Evolutionary conservation across 2,329 filamentous ascomycete genomes (phyloP), one percentile per base, ranked within the genome.

Genomic region (Periconia sp.): DNA sequence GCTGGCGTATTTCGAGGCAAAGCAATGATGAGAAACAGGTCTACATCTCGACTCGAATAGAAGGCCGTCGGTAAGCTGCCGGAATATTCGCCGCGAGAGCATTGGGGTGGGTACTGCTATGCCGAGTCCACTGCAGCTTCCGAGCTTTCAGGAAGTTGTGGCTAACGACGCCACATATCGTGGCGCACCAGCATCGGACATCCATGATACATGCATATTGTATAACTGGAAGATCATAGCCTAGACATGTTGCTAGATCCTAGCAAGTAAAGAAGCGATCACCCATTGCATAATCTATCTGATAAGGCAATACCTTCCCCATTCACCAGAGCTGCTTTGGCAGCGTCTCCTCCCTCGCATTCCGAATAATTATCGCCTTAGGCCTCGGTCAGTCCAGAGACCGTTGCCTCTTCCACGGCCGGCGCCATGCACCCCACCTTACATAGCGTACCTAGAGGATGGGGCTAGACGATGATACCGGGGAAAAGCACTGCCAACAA

Each of bases 81-180:
- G 64, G 32, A 71, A 67, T 22, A 69, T 15, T 38, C 65, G 65
- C 31, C 59, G 62, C 37, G 69, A 71, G 32, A 72, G 59, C 68
- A 71, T 71, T 33, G 49, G 37, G 50, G 39, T 45, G 46, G 23
- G 40, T 33, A 43, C 17, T n/a, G n/a, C n/a, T n/a, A n/a, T n/a
- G n/a, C n/a, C 35, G 40, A 17, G 33, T 37, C 38, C 53, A 56
- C 49, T 44, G 48, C 48, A 50, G 47, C 46, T 47, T 37, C 31
- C 13, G 25, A 40, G 48, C 47, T 50, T 52, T 54, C 54, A 38
- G 41, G 31, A 39, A 34, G 36, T 19, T 26, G 18, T 7, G 17
- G 10, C 22, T 13, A n/a, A n/a, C n/a, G n/a, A 25, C 29, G 24
- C 35, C 22, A 34, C 41, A 39, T 35, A 45, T 18, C 23, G 29